Evolutionary conservation across 345 rosid genomes (phyloP).

Genomic region (Nasturtium officinale): DNA sequence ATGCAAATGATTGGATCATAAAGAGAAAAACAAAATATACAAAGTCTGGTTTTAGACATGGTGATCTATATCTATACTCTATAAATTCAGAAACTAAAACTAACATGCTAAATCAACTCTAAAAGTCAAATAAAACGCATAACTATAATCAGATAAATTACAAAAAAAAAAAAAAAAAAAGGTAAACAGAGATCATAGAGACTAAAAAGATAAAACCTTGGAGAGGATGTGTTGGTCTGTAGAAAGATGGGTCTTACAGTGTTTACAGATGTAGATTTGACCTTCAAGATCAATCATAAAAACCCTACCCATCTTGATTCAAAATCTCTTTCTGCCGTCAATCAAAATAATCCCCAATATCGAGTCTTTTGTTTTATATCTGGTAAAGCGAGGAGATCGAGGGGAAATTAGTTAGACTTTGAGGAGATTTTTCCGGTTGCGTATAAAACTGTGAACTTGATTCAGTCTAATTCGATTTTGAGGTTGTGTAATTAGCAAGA

Average conservation of each 20-base stretch:
- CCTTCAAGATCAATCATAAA: constrained; percentile 61
- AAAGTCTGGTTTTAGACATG: neutral
- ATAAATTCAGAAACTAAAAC: neutral
- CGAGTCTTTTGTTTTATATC: constrained; percentile 15
- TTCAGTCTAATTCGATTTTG: constrained; percentile 23
- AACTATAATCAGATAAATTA: neutral
- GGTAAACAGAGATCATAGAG: neutral
- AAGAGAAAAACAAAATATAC: neutral
- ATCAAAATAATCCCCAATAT: neutral
- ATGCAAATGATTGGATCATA: constrained; percentile 2
- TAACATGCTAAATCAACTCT: constrained; percentile 5
- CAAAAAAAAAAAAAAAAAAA: no score
- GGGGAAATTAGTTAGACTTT: constrained; percentile 22
- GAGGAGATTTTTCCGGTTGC: constrained; percentile 6
- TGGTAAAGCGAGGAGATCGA: constrained; percentile 6
- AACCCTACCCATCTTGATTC: constrained; percentile 61
- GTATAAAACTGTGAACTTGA: constrained; percentile 21
- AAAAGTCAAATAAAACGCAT: neutral
- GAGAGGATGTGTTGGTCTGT: constrained; percentile 54
- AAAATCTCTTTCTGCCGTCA: neutral
- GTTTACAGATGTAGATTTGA: constrained; percentile 58
- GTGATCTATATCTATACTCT: neutral
- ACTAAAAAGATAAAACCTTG: constrained; percentile 50
- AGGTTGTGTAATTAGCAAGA: constrained; percentile 27
- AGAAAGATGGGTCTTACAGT: constrained; percentile 67